Base-by-base conservation (phyloP, 192 early-diverging fungal species). In the Gigaspora rosea region DNA sequence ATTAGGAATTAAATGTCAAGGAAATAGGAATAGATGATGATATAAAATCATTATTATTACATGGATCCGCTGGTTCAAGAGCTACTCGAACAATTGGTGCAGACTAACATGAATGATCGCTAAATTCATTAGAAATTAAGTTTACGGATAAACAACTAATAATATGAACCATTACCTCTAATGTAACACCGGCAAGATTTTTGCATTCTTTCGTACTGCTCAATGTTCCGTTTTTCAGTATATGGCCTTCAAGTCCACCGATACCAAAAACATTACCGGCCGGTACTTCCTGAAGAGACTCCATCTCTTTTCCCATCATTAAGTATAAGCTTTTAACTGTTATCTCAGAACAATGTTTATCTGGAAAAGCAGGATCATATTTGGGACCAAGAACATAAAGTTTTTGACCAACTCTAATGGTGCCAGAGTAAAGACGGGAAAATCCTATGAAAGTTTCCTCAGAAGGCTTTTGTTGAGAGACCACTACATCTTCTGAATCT, bases 181-280 rank as follows among this genome's bases (percentile, higher is more conserved):
- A 52, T 32, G 83, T 82, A 4, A 94, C 81, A 7, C 89, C 85
- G 20, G 93, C 94, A 57, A 99, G 88, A 67, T 91, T 96, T 16
- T 92, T 88, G 56, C 94, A 94, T 15, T 85, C 78, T 35, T 88
- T 80, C 22, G 88, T 91, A 69, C 90, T 93, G 47, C 90, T 89
- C 71, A 99, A 80, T 0, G 98, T 99, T 11, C 92, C 98, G 41
- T 94, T 96, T 81, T 99, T 99, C 18, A 98, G 83, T n/a, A 99
- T 89, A 69, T 92, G 89, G 2, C 91, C 91, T n/a, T 92, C 94
- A 46, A 97, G 82, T 3, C 92, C 92, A 47, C 91, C 92, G 76
- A 99, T 95, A 33, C 94, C 98, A 87, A 98, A 97, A 4, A 98
- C 91, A 82, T 97, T 97, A 11, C 98, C 98, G 12, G 98, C 98